Percentiles rank a stretch among this genome's conserved stretches.
Evolutionary conservation across 2,329 filamentous ascomycete species (phyloP).

Genomic region (Paecilomyces sp.): DNA sequence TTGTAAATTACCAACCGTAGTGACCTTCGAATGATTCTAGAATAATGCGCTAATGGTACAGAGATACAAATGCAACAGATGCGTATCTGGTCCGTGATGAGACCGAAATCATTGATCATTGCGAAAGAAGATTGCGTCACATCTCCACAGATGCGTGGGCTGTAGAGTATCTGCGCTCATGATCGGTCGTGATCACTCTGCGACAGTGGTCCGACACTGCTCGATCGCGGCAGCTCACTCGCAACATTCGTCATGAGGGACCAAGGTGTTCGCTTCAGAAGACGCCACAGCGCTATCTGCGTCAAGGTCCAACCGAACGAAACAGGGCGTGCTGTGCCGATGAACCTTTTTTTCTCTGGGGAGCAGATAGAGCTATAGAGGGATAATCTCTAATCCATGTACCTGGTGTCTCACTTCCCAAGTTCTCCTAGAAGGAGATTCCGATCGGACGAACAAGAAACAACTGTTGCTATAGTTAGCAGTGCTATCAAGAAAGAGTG

Average conservation of each 20-base stretch:
- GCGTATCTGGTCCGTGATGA: not conserved
- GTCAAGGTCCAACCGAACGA: not conserved
- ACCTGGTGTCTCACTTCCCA: constrained; percentile 45
- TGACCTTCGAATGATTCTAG: no score
- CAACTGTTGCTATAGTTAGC: constrained; percentile 48
- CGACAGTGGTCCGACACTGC: not conserved
- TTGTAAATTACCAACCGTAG: no score
- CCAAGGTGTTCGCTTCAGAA: not conserved
- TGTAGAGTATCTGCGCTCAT: not conserved
- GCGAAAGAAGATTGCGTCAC: not conserved
- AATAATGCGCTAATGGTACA: not conserved
- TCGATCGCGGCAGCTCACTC: not conserved
- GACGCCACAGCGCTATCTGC: not conserved
- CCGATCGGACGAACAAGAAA: constrained; percentile 84
- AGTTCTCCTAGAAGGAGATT: constrained; percentile 79
- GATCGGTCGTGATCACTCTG: not conserved
- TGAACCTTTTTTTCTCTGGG: not conserved
- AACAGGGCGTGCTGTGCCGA: not conserved
- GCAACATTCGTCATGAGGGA: not conserved
- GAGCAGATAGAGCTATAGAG: not conserved
- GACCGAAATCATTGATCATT: not conserved
- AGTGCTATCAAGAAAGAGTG: not conserved
- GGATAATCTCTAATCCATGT: not conserved
- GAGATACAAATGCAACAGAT: not conserved
- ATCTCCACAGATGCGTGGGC: not conserved